A percentile compares a stretch with the other conserved stretches of the same genome.
These are phyloP conservation scores for Leccinum proximum DNA, from an alignment of 1,284 basidiomycete species.

Conservation along the genomic window DNA sequence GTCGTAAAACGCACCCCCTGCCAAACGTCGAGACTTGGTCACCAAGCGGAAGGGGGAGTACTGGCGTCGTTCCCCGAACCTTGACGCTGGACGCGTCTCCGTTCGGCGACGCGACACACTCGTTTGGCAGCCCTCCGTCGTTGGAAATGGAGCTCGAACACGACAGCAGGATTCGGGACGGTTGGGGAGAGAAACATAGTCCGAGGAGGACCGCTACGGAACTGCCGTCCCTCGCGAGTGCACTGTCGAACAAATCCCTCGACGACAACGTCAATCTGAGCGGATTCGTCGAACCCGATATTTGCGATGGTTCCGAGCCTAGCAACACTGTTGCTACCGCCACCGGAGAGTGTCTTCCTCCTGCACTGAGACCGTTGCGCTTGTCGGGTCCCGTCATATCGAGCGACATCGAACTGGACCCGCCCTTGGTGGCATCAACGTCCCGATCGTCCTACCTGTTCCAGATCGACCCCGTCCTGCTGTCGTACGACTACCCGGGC, in stretches of 20 bases:
- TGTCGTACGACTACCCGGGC: slow-evolving; percentile 17
- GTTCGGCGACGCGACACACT: neutral
- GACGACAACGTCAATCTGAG: slow-evolving; percentile 13
- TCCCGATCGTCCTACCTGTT: slow-evolving; percentile 3
- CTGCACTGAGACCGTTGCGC: slow-evolving; percentile 19
- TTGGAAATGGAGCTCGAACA: neutral
- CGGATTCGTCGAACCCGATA: neutral
- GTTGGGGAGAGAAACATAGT: neutral
- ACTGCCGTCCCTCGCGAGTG: slow-evolving; percentile 21
- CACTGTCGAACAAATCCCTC: slow-evolving; percentile 18
- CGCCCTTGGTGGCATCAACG: neutral
- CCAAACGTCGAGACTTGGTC: slow-evolving; percentile 1
- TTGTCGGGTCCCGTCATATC: slow-evolving; percentile 12
- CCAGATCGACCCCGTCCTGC: slow-evolving; percentile 28
- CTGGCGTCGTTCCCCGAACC: neutral
- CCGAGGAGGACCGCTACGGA: neutral
- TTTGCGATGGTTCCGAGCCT: neutral
- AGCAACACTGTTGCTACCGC: neutral
- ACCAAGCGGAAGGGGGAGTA: slow-evolving; percentile 1
- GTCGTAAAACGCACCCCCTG: neutral
- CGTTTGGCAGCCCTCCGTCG: neutral
- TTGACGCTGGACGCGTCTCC: neutral
- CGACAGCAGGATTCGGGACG: too few relatives aligned
- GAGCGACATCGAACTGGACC: neutral
- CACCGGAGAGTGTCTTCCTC: slow-evolving; percentile 14